Base-by-base conservation (phyloP, 805 yeast genomes). In the Cyberlindnera misumaiensis region DNA sequence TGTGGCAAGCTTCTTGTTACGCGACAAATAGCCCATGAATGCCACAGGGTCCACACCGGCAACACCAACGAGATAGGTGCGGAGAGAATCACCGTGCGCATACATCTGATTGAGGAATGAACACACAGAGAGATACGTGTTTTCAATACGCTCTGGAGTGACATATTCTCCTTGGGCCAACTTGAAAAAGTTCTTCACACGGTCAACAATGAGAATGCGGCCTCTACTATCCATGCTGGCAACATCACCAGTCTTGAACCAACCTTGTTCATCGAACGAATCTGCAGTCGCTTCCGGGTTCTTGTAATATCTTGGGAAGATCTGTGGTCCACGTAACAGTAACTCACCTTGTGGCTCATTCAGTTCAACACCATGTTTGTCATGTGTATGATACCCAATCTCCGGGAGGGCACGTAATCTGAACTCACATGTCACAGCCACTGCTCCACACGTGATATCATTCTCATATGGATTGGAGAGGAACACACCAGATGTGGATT, bases 141-240 rank as follows among this genome's bases (percentile, higher is more conserved):
- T 75, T 49, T 79, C 85, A 43, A 79, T 70, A 56, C 70, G 75
- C 48, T 79, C 86, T 8, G 83, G 83, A 3, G 83, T 75, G 35
- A 79, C 68, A 51, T 78, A 79, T 58, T 70, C 75, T 26, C 75
- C 75, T 49, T 70, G 75, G 12, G 70, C 63, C 34, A 70, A 57
- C 65, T 80, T 80, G 68, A 79, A 80, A 53, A 80, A 73, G 57
- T 80, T 82, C 63, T 80, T 80, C 34, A 75, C 77, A 36, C 86
- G 65, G 50, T 77, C 83, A 38, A 77, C 71, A 42, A 78, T 72
- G 44, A 49, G 59, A 37, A 61, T 56, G 12, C 53, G 46, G 17
- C 74, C 72, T 27, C 49, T 49, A 11, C 49, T 46, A 39, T 62
- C 65, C 11, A 67, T 41, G 6, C 51, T 46, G 6, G 72, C 75